Conservation (phyloP, 345 rosid genomes). For the Gossypium rotundifolium region DNA sequence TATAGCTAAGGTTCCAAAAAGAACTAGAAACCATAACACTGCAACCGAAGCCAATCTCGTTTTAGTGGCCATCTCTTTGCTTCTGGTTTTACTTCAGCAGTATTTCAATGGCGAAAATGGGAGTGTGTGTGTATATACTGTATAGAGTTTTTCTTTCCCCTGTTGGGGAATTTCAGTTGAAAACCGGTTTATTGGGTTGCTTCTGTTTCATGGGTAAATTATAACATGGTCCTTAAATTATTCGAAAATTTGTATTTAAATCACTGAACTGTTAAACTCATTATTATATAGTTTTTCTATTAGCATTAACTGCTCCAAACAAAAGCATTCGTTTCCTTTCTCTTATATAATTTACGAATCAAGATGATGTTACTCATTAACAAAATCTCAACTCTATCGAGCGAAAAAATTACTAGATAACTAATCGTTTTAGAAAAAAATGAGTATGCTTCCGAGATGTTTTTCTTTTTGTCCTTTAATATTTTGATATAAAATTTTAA, state of each 20-base stretch:
- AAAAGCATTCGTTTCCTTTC: too few species aligned
- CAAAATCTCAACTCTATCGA: too few species aligned
- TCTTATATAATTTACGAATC: too few species aligned
- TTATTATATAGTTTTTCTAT: too few species aligned
- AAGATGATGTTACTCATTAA: rapidly evolving
- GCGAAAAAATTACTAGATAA: too few species aligned
- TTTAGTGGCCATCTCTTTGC: slow-evolving; percentile 43
- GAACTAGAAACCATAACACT: slow-evolving; percentile 49
- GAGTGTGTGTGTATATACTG: too few species aligned
- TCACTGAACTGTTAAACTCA: rapidly evolving
- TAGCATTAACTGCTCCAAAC: rapidly evolving
- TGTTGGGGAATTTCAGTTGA: not conserved
- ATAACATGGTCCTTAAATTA: too few species aligned
- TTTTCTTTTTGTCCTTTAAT: too few species aligned
- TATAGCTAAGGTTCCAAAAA: slow-evolving; percentile 59
- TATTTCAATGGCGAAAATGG: not conserved
- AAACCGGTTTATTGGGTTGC: not conserved
- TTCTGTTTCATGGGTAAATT: too few species aligned
- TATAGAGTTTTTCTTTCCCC: not conserved
- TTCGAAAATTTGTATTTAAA: too few species aligned
- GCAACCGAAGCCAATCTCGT: slow-evolving; percentile 43
- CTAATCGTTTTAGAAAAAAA: too few species aligned
- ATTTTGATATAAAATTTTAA: too few species aligned
- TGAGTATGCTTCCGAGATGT: rapidly evolving
- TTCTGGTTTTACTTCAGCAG: not conserved